Conservation (phyloP, 352 stramenopile genomes). For the Globisporangium acanthophoron region DNA sequence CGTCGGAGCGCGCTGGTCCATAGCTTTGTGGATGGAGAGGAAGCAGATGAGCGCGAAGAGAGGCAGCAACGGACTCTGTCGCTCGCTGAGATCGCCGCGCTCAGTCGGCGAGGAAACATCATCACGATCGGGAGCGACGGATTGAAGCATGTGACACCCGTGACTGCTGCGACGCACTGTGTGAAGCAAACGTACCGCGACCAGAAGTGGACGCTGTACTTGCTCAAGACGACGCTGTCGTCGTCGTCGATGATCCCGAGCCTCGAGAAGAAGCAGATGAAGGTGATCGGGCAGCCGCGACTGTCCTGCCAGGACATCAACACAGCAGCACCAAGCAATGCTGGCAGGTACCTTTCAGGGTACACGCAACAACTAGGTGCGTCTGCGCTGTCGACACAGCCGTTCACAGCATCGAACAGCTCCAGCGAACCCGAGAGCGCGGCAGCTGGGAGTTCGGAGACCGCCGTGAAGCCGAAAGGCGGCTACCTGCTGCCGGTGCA, state of each 20-base stretch:
- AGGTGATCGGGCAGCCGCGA: slow-evolving; percentile 39
- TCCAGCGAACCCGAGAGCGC: neutral
- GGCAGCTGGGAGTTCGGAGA: neutral
- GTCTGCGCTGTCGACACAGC: neutral
- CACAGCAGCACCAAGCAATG: neutral
- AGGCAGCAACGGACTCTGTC: neutral
- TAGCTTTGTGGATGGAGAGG: neutral
- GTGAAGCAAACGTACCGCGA: slow-evolving; percentile 53
- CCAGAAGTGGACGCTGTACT: slow-evolving; percentile 64
- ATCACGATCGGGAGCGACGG: neutral
- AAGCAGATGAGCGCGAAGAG: neutral
- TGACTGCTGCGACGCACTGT: slow-evolving; percentile 32
- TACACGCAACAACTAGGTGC: too few relatives aligned
- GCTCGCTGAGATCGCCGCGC: neutral
- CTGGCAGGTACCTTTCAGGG: neutral
- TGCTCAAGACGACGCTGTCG: slow-evolving; percentile 64
- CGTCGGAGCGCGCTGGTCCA: neutral
- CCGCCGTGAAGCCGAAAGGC: slow-evolving; percentile 13
- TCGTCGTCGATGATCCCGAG: slow-evolving; percentile 53
- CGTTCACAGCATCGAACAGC: neutral
- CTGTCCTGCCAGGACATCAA: slow-evolving; percentile 39
- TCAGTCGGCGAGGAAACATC: slow-evolving; percentile 5
- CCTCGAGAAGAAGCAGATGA: slow-evolving; percentile 69
- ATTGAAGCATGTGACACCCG: slow-evolving; percentile 3
- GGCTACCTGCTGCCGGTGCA: slow-evolving; percentile 47